These are phyloP conservation scores for Thelonectria rubi DNA, from an alignment of 2,329 filamentous ascomycete species.

Conservation along the genomic window DNA sequence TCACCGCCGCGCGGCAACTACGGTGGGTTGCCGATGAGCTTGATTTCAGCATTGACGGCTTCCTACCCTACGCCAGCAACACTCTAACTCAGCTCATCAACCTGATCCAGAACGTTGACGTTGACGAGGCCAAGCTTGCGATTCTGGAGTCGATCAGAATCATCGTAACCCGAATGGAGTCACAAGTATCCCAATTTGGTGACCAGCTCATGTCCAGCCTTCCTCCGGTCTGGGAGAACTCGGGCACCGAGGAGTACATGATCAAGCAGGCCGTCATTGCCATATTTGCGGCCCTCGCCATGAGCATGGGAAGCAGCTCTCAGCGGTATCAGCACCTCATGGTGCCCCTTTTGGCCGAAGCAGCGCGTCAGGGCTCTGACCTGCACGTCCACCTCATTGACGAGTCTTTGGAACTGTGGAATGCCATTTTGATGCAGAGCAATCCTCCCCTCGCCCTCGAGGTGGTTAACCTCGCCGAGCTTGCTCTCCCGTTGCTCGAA, in stretches of 20 bases:
- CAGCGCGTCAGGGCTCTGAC: slow-evolving; percentile 78
- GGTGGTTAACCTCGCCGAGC: slow-evolving; percentile 69
- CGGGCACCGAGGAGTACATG: slow-evolving; percentile 82
- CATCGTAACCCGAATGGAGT: slow-evolving; percentile 83
- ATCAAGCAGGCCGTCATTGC: slow-evolving; percentile 94
- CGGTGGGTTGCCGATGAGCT: slow-evolving; percentile 84
- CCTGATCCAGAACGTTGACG: slow-evolving; percentile 81
- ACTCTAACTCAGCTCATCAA: slow-evolving; percentile 78
- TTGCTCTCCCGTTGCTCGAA: slow-evolving; percentile 72
- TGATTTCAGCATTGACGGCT: slow-evolving; percentile 77
- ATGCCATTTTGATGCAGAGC: slow-evolving; percentile 74
- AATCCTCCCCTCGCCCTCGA: slow-evolving; percentile 68
- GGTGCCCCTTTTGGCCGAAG: slow-evolving; percentile 82
- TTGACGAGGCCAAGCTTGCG: slow-evolving; percentile 89
- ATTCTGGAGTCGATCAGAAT: slow-evolving; percentile 87
- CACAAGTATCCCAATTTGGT: slow-evolving; percentile 72
- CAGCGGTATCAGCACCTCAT: slow-evolving; percentile 82
- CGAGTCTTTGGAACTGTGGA: slow-evolving; percentile 91
- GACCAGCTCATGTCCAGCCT: slow-evolving; percentile 84
- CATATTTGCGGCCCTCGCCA: slow-evolving; percentile 84
- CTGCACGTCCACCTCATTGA: slow-evolving; percentile 86
- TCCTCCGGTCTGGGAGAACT: slow-evolving; percentile 84
- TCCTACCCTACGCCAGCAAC: slow-evolving; percentile 79
- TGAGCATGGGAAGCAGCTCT: slow-evolving; percentile 82
- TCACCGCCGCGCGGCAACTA: slow-evolving; percentile 89